These are phyloP conservation scores for Aristolochia fimbriata DNA, from an alignment of 164 flowering plant species.

Conservation along the genomic window DNA sequence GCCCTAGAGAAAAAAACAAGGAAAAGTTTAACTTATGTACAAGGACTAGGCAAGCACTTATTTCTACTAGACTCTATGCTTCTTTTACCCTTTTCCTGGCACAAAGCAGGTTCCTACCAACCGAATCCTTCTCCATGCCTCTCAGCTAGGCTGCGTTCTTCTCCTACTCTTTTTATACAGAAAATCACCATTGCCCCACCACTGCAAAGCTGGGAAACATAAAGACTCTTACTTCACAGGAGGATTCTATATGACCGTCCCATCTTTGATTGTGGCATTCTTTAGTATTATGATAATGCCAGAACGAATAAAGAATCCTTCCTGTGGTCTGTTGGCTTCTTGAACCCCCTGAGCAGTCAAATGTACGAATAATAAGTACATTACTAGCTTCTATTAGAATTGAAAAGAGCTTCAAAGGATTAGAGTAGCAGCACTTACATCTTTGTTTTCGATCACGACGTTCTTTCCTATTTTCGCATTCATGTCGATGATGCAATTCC, in stretches of 20 bases:
- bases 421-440: conserved; percentile 36
- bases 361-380: neutral
- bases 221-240: no score
- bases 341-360: conserved; percentile 49
- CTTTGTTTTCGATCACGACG: conserved; percentile 62
- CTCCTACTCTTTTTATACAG: no score
- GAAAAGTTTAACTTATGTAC: no score
- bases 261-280: conserved; percentile 82
- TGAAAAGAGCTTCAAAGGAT: neutral
- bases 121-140: no score
- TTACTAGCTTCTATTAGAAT: neutral
- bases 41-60: no score
- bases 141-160: no score
- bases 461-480: conserved; percentile 88
- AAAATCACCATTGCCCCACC: neutral
- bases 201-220: neutral
- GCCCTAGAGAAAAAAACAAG: no score
- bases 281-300: conserved; percentile 68
- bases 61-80: no score
- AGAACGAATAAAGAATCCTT: conserved; percentile 83
- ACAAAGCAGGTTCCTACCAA: no score
- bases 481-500: conserved; percentile 96
- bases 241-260: conserved; percentile 31
- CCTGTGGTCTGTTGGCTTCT: conserved; percentile 75
- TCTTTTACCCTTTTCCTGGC: no score